phyloP scores from a whole-genome alignment of 2,329 filamentous ascomycete species.

The Xylariaceae sp. region DNA sequence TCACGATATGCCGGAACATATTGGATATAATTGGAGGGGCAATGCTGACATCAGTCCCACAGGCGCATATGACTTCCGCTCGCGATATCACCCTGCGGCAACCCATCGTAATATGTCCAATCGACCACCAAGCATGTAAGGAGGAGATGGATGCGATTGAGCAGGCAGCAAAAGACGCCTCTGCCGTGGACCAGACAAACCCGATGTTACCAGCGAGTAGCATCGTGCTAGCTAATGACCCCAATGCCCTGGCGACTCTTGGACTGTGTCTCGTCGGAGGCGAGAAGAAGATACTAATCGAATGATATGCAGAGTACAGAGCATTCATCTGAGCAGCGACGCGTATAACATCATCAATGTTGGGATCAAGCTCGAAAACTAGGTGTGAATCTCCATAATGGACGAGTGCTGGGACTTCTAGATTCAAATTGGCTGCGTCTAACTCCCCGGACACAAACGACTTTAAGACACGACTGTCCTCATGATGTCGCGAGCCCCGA shows the following conservation, averaged over 20 bases:
- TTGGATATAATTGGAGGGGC: background rate
- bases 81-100: constrained; percentile 85
- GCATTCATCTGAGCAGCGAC: too few species aligned
- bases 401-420: too few species aligned
- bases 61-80: constrained; percentile 86
- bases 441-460: too few species aligned
- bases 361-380: too few species aligned
- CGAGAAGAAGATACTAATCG: constrained; percentile 62
- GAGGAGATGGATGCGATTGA: constrained; percentile 99
- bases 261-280: constrained; percentile 61
- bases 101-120: constrained; percentile 91
- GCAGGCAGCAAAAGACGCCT: constrained; percentile 89
- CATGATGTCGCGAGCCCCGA: too few species aligned
- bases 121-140: constrained; percentile 93
- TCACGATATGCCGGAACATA: background rate
- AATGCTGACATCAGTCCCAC: constrained; percentile 12
- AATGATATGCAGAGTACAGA: constrained; percentile 37
- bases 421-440: too few species aligned
- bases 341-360: too few species aligned
- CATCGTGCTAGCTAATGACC: constrained; percentile 77
- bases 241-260: constrained; percentile 55
- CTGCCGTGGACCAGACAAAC: constrained; percentile 81
- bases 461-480: too few species aligned
- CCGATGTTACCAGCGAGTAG: constrained; percentile 85
- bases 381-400: too few species aligned